These are phyloP conservation scores for Lotus japonicus DNA, from an alignment of 306 rosid species.

Conservation along the genomic window DNA sequence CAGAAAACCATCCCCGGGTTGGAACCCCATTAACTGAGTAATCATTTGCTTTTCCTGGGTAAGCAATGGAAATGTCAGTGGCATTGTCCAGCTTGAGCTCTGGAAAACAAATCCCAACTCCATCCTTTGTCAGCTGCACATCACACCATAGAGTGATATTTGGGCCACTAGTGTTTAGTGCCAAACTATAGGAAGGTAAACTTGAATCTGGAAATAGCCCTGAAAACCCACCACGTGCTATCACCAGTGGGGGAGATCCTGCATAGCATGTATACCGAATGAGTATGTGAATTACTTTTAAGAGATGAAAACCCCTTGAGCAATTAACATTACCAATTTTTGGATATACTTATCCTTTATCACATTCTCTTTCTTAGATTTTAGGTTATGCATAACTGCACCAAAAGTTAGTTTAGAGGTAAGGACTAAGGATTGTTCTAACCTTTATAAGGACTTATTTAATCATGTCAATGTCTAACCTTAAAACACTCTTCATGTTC, in stretches of 20 bases:
- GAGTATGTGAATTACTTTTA: not conserved
- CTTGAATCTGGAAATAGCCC: slow-evolving; percentile 88
- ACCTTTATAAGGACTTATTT: too few relatives aligned
- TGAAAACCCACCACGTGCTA: slow-evolving; percentile 88
- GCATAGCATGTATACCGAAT: slow-evolving; percentile 18
- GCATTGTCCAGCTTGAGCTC: slow-evolving; percentile 51
- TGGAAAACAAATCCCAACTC: slow-evolving; percentile 65
- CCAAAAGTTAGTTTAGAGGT: too few relatives aligned
- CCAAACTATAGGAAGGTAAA: slow-evolving; percentile 35
- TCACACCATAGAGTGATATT: slow-evolving; percentile 70
- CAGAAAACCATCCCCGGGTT: slow-evolving; percentile 51
- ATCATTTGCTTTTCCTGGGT: not conserved
- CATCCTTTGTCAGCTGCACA: slow-evolving; percentile 75
- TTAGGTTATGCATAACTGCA: not conserved
- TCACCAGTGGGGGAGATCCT: slow-evolving; percentile 62
- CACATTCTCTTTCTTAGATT: not conserved
- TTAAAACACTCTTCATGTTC: too few relatives aligned
- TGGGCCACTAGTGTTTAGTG: slow-evolving; percentile 31
- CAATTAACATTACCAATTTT: not conserved
- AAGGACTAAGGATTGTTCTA: too few relatives aligned
- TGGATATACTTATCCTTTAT: not conserved
- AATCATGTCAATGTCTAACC: too few relatives aligned
- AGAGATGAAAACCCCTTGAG: not conserved
- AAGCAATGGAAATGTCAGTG: slow-evolving; percentile 19
- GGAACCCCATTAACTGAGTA: slow-evolving; percentile 39